phyloP scores from a whole-genome alignment of 768 basidiomycete species.

The Podaxis carcinomalis region DNA sequence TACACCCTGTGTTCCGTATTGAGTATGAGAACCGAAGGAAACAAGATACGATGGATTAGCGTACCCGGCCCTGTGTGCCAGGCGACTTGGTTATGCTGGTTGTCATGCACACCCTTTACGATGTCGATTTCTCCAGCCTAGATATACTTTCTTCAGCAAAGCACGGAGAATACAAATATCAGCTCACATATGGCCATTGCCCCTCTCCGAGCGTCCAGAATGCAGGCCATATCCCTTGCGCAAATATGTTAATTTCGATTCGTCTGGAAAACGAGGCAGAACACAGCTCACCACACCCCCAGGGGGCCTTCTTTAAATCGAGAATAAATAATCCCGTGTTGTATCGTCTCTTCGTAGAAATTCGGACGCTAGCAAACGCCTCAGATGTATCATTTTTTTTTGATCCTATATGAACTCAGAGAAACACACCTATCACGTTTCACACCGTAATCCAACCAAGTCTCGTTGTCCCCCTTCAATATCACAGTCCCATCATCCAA shows the following conservation, averaged over 20 bases:
- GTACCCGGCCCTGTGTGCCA: constrained; percentile 55
- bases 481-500: constrained; percentile 57
- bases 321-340: constrained; percentile 85
- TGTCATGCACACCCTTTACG: constrained; percentile 81
- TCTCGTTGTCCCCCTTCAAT: constrained; percentile 79
- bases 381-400: background rate
- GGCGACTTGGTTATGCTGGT: constrained; percentile 79
- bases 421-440: constrained; percentile 55
- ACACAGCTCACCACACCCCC: constrained; percentile 72
- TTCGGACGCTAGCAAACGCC: constrained; percentile 57
- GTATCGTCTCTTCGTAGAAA: constrained; percentile 60
- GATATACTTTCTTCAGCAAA: too few relatives aligned
- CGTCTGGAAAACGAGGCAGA: background rate
- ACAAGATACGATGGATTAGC: background rate
- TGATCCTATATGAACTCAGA: background rate
- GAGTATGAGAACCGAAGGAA: constrained; percentile 5
- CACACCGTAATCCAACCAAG: constrained; percentile 46
- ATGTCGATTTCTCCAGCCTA: constrained; percentile 82
- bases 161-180: background rate
- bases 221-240: constrained; percentile 74
- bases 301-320: constrained; percentile 81
- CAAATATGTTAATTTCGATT: background rate
- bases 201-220: constrained; percentile 67
- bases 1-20: constrained; percentile 44
- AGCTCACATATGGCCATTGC: constrained; percentile 60